phyloP scores from a whole-genome alignment of 1,284 basidiomycete species.

The Nidula niveotomentosa region DNA sequence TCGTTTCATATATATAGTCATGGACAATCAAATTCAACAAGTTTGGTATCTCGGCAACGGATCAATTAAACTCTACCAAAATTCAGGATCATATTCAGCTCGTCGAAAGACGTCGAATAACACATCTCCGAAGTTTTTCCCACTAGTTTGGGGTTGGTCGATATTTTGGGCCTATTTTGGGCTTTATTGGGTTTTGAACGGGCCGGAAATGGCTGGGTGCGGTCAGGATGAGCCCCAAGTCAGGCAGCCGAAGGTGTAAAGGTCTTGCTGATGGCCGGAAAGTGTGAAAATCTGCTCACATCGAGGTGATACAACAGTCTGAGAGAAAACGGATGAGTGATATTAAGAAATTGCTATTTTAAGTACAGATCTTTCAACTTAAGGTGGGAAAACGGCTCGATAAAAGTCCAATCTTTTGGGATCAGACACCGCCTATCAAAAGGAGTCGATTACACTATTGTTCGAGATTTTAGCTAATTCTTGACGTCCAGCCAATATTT shows the following conservation, averaged over 20 bases:
- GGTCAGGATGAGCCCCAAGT: neutral
- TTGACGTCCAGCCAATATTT: too few species aligned
- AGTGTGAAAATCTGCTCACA: too few species aligned
- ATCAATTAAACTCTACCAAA: conserved; percentile 10
- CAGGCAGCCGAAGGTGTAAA: neutral
- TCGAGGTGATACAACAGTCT: too few species aligned
- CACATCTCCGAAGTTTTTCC: conserved; percentile 22
- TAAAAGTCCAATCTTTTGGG: too few species aligned
- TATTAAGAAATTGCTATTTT: too few species aligned
- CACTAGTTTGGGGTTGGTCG: conserved; percentile 15
- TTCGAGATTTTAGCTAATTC: too few species aligned
- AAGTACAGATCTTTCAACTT: too few species aligned
- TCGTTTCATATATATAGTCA: neutral
- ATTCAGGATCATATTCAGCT: conserved; percentile 14
- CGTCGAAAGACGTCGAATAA: conserved; percentile 20
- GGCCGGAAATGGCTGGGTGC: neutral
- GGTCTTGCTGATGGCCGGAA: neutral
- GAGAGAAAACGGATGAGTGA: too few species aligned
- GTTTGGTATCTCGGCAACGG: conserved; percentile 5
- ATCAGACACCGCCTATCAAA: too few species aligned
- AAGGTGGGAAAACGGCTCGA: too few species aligned
- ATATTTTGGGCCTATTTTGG: conserved; percentile 11
- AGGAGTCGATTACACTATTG: too few species aligned
- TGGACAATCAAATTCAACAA: neutral
- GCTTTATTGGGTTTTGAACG: neutral